phyloP scores from a whole-genome alignment of 345 rosid species.

The Excoecaria agallocha region DNA sequence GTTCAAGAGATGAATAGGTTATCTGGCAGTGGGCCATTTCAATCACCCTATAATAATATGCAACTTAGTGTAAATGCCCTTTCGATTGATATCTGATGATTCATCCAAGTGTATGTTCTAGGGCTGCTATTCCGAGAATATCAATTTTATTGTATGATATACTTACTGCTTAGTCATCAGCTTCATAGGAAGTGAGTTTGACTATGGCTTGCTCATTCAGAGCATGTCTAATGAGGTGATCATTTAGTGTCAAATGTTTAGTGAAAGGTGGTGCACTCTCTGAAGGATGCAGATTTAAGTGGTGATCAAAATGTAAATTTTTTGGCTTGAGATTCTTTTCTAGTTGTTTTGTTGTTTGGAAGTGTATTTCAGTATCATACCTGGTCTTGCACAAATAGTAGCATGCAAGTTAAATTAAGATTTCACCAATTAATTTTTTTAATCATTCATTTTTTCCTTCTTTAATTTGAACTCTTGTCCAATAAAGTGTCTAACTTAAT shows the following conservation, averaged over 20 bases:
- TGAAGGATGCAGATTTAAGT: conserved; percentile 18
- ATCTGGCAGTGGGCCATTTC: neutral
- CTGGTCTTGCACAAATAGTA: conserved; percentile 7
- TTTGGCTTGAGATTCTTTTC: conserved; percentile 20
- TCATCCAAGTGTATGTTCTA: conserved; percentile 10
- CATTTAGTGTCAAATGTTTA: conserved; percentile 16
- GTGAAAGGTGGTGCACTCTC: conserved; percentile 18
- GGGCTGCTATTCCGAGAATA: conserved; percentile 5
- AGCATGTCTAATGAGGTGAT: conserved; percentile 13
- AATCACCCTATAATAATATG: neutral
- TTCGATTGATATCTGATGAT: conserved; percentile 25
- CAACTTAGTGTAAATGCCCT: conserved; percentile 13
- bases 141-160: conserved; percentile 7
- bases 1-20: conserved; percentile 13
- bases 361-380: conserved; percentile 18
- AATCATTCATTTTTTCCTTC: too few species aligned
- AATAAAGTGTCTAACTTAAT: too few species aligned
- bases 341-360: conserved; percentile 28
- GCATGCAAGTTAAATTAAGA: too few species aligned
- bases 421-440: too few species aligned
- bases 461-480: too few species aligned
- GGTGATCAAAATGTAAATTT: conserved; percentile 33
- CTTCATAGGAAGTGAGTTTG: conserved; percentile 15
- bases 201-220: conserved; percentile 2
- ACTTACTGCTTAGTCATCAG: conserved; percentile 13